phyloP scores from a whole-genome alignment of 257 asterid genomes.

The Petunia axillaris region DNA sequence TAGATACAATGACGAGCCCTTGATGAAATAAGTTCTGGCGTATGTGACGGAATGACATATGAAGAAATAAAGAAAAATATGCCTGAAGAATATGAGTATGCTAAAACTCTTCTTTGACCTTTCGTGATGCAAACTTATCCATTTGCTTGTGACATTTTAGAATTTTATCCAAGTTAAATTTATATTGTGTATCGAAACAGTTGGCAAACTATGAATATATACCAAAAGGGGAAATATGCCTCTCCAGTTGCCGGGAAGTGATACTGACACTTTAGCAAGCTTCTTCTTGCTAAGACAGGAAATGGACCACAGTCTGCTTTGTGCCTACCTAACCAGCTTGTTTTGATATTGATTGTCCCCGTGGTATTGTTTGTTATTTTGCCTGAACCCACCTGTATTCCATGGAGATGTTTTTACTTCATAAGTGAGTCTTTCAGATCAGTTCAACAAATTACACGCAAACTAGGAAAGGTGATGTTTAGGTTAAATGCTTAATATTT shows the following conservation, averaged over 20 bases:
- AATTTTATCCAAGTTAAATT: slow-evolving; percentile 1
- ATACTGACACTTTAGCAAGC: neutral
- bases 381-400: neutral
- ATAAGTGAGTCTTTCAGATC: neutral
- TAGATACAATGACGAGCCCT: slow-evolving; percentile 99
- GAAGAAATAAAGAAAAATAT: slow-evolving; percentile 96
- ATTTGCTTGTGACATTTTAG: neutral
- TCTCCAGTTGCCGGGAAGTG: slow-evolving; percentile 1
- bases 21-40: slow-evolving; percentile 97
- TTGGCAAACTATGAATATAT: slow-evolving; percentile 7
- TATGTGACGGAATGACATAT: slow-evolving; percentile 97
- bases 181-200: slow-evolving; percentile 1
- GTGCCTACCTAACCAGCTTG: neutral
- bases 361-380: neutral
- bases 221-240: neutral
- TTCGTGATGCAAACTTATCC: neutral
- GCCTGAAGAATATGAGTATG: slow-evolving; percentile 98
- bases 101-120: slow-evolving; percentile 35
- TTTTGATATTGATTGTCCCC: neutral
- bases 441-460: neutral
- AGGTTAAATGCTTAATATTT: neutral
- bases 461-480: slow-evolving; percentile 17
- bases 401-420: neutral
- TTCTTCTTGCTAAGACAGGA: neutral
- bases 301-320: slow-evolving; percentile 6